Evolutionary conservation across 345 rosid species (phyloP), one percentile per base, ranked within the genome.

Genomic region (Gossypium mustelinum): DNA sequence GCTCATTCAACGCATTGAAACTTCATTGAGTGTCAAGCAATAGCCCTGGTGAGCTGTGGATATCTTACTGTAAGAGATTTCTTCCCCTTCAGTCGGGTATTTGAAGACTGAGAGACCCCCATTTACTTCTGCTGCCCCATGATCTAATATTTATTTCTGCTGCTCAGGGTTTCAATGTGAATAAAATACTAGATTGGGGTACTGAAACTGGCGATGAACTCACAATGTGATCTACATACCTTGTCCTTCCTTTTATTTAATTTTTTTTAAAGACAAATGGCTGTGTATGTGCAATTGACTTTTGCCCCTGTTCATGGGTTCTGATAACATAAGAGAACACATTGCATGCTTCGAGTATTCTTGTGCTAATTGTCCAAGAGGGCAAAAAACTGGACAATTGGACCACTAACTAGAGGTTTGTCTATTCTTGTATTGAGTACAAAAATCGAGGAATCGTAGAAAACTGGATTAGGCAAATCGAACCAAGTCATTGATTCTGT

Each of bases 1-100:
- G 75, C 90, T 94, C 16, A 78, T 94, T 63, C 67, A 87, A 80
- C 91, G 89, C 51, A 80, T 94, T 12, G 92, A 94, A 79, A 87
- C 79, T 70, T 89, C 94, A 2, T 80, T 91, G 75, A 79, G 83
- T 63, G 86, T 88, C 63, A 86, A 90, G 87, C 85, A 86, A 76
- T 58, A 92, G 79, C 57, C 50, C 9, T 41, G 75, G 82, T 77
- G 76, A 78, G 83, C 47, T 41, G 17, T 63, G 11, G 0, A 41
- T 25, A n/a, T 70, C 9, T 24, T 58, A 58, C 34, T 11, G 14
- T 5, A 11, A 50, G 2, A 6, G 0, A 2, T 2, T 73, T 39
- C 44, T 11, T 18, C 12, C 27, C 44, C 60, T 75, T 24, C 24
- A 43, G 3, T 11, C 1, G 27, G 9, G 70, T 20, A 9, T 65